A percentile compares a stretch with the other conserved stretches of the same genome.
These are phyloP conservation scores for Kondoa subrosea DNA, from an alignment of 768 basidiomycete species.

Conservation along the genomic window DNA sequence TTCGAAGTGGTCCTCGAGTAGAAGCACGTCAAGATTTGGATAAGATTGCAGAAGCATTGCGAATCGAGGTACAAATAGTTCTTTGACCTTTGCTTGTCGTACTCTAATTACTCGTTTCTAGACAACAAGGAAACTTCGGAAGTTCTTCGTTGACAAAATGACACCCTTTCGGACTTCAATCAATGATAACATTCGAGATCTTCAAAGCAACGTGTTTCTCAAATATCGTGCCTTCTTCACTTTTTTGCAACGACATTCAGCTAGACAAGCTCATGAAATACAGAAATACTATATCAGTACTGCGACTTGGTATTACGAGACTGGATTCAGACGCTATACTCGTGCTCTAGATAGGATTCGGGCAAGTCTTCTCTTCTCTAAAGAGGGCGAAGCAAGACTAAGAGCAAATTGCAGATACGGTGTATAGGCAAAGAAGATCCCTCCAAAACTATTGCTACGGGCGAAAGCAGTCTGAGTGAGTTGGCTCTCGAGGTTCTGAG, in stretches of 20 bases:
- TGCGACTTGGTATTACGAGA: slow-evolving; percentile 84
- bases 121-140: slow-evolving; percentile 77
- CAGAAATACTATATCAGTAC: slow-evolving; percentile 69
- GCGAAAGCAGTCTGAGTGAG: slow-evolving; percentile 2
- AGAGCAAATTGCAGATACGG: slow-evolving; percentile 18
- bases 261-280: slow-evolving; percentile 65
- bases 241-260: slow-evolving; percentile 69
- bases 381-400: neutral
- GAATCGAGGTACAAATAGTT: slow-evolving; percentile 68
- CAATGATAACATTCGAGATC: slow-evolving; percentile 77
- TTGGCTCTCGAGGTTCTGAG: neutral
- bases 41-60: slow-evolving; percentile 67
- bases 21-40: slow-evolving; percentile 69
- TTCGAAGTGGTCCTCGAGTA: slow-evolving; percentile 59
- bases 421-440: slow-evolving; percentile 1
- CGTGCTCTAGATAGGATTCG: slow-evolving; percentile 64
- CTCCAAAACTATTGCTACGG: neutral
- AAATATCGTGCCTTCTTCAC: slow-evolving; percentile 66
- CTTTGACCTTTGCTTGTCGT: slow-evolving; percentile 7
- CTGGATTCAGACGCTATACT: slow-evolving; percentile 76
- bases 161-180: slow-evolving; percentile 66
- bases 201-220: slow-evolving; percentile 70
- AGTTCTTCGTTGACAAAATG: slow-evolving; percentile 66
- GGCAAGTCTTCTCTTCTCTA: slow-evolving; percentile 34
- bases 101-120: slow-evolving; percentile 28